phyloP scores from a whole-genome alignment of 352 stramenopile species.

The Blastocystis hominis region DNA sequence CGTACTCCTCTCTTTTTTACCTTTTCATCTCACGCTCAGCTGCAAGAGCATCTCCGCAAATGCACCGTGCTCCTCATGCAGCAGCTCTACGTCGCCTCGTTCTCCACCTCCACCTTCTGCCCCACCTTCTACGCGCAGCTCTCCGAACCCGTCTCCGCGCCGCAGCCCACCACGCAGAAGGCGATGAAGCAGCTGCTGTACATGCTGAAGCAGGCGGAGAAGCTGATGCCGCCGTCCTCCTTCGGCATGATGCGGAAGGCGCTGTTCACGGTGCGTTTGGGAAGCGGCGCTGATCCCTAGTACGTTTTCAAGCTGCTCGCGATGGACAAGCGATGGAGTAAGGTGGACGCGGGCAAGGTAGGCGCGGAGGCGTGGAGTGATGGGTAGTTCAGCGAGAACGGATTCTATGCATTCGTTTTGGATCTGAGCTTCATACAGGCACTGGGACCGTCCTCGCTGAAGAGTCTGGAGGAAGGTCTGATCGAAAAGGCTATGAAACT shows the following conservation, averaged over 20 bases:
- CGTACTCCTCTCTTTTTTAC: neutral
- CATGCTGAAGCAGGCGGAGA: slow-evolving; percentile 19
- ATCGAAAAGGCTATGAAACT: neutral
- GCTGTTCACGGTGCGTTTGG: neutral
- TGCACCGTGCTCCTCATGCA: neutral
- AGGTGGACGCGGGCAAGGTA: neutral
- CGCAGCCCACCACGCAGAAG: neutral
- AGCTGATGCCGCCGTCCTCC: slow-evolving; percentile 35
- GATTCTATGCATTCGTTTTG: neutral
- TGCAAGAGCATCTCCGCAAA: neutral
- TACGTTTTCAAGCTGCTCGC: neutral
- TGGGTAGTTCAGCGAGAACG: neutral
- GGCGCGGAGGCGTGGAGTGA: neutral
- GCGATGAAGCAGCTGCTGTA: slow-evolving; percentile 41
- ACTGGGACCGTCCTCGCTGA: neutral
- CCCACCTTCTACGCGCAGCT: neutral
- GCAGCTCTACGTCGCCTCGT: neutral
- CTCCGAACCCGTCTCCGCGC: neutral
- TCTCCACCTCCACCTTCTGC: neutral
- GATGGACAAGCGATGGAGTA: neutral
- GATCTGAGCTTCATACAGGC: slow-evolving; percentile 18
- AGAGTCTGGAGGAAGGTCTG: neutral
- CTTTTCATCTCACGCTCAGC: neutral
- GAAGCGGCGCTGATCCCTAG: neutral
- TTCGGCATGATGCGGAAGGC: slow-evolving; percentile 53